Base-by-base conservation (phyloP, 2,329 filamentous ascomycete genomes). In the Penicillium sp. region DNA sequence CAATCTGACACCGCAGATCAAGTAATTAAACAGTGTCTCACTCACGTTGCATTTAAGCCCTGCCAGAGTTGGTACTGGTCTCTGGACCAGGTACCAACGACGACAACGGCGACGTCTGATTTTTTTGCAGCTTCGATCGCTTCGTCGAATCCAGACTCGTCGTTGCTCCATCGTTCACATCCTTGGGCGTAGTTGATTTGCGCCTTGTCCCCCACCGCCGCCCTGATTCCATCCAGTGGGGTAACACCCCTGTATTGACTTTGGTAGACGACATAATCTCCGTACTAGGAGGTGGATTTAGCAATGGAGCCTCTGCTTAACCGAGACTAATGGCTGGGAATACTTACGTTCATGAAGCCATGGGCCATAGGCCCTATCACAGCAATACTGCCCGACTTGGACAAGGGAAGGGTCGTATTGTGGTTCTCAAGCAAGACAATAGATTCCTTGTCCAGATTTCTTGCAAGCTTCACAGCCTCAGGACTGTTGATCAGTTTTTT, bases 281-380 rank as follows among this genome's bases (percentile, higher is more conserved):
- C 88, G 52, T 90, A 87, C 80, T 84, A 55, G 59, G 8, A 12
- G 9, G 17, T n/a, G 8, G 17, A 43, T 21, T 27, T 18, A 8
- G 33, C 17, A 39, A 26, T 17, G 4, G 20, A 7, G 13, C 18
- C 9, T 3, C 15, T 10, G 2, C 8, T 8, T 17, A 30, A 12
- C n/a, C 7, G 10, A 26, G 0, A 27, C 13, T 29, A 7, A 9
- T 1, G 5, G 1, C 5, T 24, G 12, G 15, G 5, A 37, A 18
- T 9, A 74, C 80, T 72, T 60, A 85, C 83, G 62, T 89, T 89
- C 78, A 89, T 84, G 58, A 80, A 87, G 0, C 83, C 85, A 59
- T 87, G 81, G 1, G 85, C 87, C 84, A 91, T 90, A 2, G 87
- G 87, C 0, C 88, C 88, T 61, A 91, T 88, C 13, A 91, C 84